Percentiles rank a stretch among this genome's conserved stretches.
These are phyloP conservation scores for Nemophila menziesii DNA, from an alignment of 257 asterid genomes.

Conservation along the genomic window DNA sequence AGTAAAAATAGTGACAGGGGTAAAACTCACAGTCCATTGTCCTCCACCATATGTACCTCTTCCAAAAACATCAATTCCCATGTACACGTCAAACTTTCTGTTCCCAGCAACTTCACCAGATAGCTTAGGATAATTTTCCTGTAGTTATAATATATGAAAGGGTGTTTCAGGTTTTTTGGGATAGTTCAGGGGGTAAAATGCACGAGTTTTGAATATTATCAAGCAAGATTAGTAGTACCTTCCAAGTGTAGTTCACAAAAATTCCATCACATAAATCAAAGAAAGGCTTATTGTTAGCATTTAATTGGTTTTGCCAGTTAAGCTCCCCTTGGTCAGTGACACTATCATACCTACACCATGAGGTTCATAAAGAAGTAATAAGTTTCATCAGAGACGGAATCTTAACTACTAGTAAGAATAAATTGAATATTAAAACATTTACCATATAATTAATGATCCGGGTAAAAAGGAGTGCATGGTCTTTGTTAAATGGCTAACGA, in stretches of 20 bases:
- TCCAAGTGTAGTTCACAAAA: slow-evolving; percentile 74
- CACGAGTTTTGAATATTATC: slow-evolving; percentile 1
- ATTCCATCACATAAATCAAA: slow-evolving; percentile 86
- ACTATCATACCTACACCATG: slow-evolving; percentile 77
- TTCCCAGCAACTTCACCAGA: slow-evolving; percentile 86
- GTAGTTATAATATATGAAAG: no score
- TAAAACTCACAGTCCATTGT: slow-evolving; percentile 74
- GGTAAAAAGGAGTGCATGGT: slow-evolving; percentile 81
- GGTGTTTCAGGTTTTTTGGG: no score
- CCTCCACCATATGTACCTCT: slow-evolving; percentile 91
- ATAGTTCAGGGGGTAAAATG: background rate
- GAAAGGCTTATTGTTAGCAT: slow-evolving; percentile 75
- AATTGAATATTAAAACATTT: slow-evolving; percentile 11
- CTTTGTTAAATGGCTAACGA: slow-evolving; percentile 60
- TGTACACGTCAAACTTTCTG: slow-evolving; percentile 71
- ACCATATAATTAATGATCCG: slow-evolving; percentile 86
- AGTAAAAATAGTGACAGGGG: no score
- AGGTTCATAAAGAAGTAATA: slow-evolving; percentile 1
- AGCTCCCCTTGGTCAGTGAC: slow-evolving; percentile 71
- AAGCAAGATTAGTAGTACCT: slow-evolving; percentile 36
- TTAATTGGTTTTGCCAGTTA: slow-evolving; percentile 75
- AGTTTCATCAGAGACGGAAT: background rate
- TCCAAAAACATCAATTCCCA: slow-evolving; percentile 96
- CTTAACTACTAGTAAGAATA: background rate
- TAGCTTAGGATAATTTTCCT: slow-evolving; percentile 61